A percentile compares a stretch with the other conserved stretches of the same genome.
phyloP scores from a whole-genome alignment of 805 yeast genomes.

The Metschnikowia reukaufii region DNA sequence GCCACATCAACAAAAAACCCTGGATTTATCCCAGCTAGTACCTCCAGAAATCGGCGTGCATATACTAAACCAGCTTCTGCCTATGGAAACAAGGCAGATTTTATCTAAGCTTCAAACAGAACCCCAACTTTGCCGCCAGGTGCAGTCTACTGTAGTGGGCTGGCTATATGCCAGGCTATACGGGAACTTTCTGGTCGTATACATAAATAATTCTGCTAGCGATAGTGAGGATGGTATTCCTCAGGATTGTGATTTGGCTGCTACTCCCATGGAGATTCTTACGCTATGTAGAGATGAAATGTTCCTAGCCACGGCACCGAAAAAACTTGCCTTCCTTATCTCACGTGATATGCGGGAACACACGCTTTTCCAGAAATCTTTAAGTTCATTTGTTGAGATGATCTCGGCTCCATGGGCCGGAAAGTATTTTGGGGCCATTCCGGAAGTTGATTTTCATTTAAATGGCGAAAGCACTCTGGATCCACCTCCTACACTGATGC shows the following conservation, averaged over 20 bases:
- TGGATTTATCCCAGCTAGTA: conserved; percentile 3
- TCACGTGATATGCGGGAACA: conserved; percentile 16
- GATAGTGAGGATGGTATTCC: not conserved
- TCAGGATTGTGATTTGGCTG: conserved; percentile 12
- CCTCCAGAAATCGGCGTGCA: conserved; percentile 17
- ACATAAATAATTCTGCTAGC: conserved; percentile 2
- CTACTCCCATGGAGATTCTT: conserved; percentile 10
- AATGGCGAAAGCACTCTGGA: conserved; percentile 32
- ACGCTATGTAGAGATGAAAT: conserved; percentile 6
- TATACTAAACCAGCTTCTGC: conserved; percentile 13
- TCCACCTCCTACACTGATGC: conserved; percentile 30
- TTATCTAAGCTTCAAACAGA: not conserved
- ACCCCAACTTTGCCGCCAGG: not conserved
- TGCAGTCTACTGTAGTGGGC: not conserved
- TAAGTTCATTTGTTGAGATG: conserved; percentile 18
- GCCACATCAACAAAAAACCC: not conserved
- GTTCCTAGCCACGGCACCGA: conserved; percentile 10
- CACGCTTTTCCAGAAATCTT: conserved; percentile 11
- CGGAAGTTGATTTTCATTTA: conserved; percentile 25
- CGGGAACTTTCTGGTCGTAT: conserved; percentile 12
- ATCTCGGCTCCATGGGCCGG: conserved; percentile 3
- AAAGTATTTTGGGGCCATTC: conserved; percentile 13
- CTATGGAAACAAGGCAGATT: conserved; percentile 5
- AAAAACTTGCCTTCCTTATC: conserved; percentile 9
- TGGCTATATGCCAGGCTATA: conserved; percentile 14